Conservation (phyloP, 495 filamentous ascomycete species). For the Physcia stellaris region DNA sequence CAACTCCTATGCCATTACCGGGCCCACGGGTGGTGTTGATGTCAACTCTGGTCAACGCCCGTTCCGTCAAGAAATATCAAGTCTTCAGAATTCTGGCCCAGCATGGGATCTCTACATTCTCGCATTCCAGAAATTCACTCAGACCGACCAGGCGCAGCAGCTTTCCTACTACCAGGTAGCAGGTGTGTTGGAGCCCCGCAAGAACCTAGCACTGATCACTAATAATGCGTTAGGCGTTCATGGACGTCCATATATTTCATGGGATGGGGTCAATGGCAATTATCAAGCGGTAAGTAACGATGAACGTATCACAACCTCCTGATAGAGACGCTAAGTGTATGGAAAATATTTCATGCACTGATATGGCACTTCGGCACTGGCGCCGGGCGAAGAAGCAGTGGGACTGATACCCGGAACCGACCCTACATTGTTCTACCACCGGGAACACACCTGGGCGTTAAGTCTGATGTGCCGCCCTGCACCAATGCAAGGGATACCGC, state of each 20-base stretch:
- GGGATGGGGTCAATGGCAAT: conserved; percentile 18
- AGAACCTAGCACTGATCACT: not conserved
- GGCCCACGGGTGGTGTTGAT: conserved; percentile 15
- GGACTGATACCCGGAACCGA: conserved; percentile 30
- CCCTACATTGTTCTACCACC: no score
- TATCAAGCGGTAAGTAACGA: conserved; percentile 9
- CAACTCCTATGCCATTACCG: conserved; percentile 16
- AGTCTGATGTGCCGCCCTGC: no score
- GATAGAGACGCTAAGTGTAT: no score
- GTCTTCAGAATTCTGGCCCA: conserved; percentile 15
- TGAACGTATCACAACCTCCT: no score
- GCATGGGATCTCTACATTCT: conserved; percentile 23
- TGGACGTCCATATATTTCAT: conserved; percentile 17
- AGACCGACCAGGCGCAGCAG: conserved; percentile 12
- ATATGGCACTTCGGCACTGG: no score
- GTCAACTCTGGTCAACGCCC: conserved; percentile 13
- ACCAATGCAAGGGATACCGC: no score
- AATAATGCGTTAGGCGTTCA: conserved; percentile 17
- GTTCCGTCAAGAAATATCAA: conserved; percentile 15
- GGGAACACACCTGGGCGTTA: no score
- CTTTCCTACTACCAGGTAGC: conserved; percentile 19
- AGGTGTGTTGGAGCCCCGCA: conserved; percentile 5
- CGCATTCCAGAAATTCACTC: conserved; percentile 16
- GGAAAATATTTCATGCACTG: no score
- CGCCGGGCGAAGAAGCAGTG: conserved; percentile 13